Percentiles rank a stretch among this genome's conserved stretches.
Evolutionary conservation across 192 early-diverging fungal genomes (phyloP).

Genomic region (Podila epigama): DNA sequence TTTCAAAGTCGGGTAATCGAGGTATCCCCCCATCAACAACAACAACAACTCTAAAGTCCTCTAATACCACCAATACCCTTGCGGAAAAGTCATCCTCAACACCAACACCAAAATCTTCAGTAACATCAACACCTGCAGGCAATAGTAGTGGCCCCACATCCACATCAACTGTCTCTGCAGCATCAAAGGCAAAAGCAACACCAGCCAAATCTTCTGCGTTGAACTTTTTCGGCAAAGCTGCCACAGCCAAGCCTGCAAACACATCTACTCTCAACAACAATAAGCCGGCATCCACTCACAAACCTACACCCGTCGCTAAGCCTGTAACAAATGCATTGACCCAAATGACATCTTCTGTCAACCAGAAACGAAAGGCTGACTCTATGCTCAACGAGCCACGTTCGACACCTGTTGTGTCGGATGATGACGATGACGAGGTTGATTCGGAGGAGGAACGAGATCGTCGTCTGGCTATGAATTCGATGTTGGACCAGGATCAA

Average conservation of each 20-base stretch:
- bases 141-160: not conserved
- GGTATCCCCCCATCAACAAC: not conserved
- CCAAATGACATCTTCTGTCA: too few relatives aligned
- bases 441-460: constrained; percentile 47
- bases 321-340: too few relatives aligned
- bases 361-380: constrained; percentile 39
- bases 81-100: not conserved
- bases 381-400: not conserved
- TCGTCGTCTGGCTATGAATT: constrained; percentile 32
- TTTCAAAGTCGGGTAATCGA: constrained; percentile 9
- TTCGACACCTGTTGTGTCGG: not conserved
- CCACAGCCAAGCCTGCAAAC: constrained; percentile 4
- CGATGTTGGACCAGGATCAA: constrained; percentile 32
- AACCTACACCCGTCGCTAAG: too few relatives aligned
- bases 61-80: not conserved
- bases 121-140: not conserved
- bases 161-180: not conserved
- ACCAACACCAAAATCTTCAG: not conserved
- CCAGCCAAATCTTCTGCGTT: constrained; percentile 15
- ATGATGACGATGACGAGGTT: constrained; percentile 18
- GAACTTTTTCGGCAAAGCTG: constrained; percentile 42
- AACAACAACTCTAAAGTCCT: not conserved
- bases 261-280: not conserved
- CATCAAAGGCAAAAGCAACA: not conserved
- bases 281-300: constrained; percentile 12